Evolutionary conservation across 768 basidiomycete genomes (phyloP), one percentile per base, ranked within the genome.

Genomic region (Lactarius trivialis): DNA sequence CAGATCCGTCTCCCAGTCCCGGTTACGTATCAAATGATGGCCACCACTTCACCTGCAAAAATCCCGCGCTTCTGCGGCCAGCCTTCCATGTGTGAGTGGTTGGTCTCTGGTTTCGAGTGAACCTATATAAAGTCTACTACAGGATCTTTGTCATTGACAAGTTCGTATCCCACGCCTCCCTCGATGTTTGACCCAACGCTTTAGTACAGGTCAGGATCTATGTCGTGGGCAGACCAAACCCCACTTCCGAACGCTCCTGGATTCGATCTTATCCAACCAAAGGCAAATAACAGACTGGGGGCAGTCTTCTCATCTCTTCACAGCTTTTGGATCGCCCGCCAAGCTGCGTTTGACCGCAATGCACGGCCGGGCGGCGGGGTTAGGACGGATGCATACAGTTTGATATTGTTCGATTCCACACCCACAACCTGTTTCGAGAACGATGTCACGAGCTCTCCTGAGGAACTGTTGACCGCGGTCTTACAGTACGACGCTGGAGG

Each of bases 11-110:
- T 5, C 41, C 41, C 2, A 75, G 74, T 2, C 19, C 73, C 2
- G 78, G 82, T 6, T 79, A 85, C 63, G 63, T 82, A 32, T 84
- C 83, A 2, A 73, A 73, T 28, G 83, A 85, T 55, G 83, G 84
- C 0, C 84, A 85, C 68, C 68, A 74, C 14, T 85, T 83, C 59
- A 24, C 68, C 1, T 85, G 83, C 71, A 74, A 76, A 59, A 82
- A 85, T 63, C 83, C 84, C 1, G 75, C 73, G 0, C 72, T 78
- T 4, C 70, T 80, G 70, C 79, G 77, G 15, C 82, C 79, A 65
- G 76, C 83, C 0, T 84, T 79, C 72, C 83, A 85, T 69, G 81
- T 85, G 81, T 84, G 67, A 61, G 82, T 77, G 1, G 2, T 26
- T 21, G 2, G 17, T 28, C 32, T 7, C 43, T 0, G 41, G n/a